Conservation (phyloP, 106 monocot species). For the Allium sativum region DNA sequence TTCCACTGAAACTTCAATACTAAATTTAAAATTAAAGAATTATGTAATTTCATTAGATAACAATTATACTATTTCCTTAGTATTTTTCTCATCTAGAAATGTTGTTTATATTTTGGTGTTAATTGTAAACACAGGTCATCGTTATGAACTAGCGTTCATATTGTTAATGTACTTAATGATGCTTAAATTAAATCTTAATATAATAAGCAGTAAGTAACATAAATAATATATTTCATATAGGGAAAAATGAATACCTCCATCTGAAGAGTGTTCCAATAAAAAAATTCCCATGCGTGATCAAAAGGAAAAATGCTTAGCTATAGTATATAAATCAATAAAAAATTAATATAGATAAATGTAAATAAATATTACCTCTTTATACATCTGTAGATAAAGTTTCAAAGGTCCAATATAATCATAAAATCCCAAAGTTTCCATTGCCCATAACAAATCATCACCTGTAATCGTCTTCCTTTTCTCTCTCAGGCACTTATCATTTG, state of each 20-base stretch:
- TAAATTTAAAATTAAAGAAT: too few species aligned
- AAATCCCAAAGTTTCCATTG: conserved; percentile 53
- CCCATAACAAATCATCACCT: conserved; percentile 52
- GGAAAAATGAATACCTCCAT: conserved; percentile 47
- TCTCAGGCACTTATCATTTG: conserved; percentile 54
- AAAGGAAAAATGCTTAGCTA: conserved; percentile 4
- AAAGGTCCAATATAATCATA: conserved; percentile 57
- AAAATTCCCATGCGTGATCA: background rate
- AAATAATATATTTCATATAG: too few species aligned
- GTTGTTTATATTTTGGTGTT: too few species aligned
- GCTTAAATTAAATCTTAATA: too few species aligned
- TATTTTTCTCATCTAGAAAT: too few species aligned
- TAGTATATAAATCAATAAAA: background rate
- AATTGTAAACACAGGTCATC: too few species aligned
- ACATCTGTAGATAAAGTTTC: conserved; percentile 49
- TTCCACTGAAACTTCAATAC: too few species aligned
- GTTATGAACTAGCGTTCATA: too few species aligned
- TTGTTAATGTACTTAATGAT: too few species aligned
- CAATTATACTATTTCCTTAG: too few species aligned
- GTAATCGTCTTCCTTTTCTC: conserved; percentile 67
- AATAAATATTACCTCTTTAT: conserved; percentile 31
- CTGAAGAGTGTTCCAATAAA: conserved; percentile 18
- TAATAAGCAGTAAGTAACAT: background rate
- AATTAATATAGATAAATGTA: background rate
- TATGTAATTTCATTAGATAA: too few species aligned